These are phyloP conservation scores for Epichloe hybrida DNA, from an alignment of 2,329 filamentous ascomycete genomes.

Conservation along the genomic window DNA sequence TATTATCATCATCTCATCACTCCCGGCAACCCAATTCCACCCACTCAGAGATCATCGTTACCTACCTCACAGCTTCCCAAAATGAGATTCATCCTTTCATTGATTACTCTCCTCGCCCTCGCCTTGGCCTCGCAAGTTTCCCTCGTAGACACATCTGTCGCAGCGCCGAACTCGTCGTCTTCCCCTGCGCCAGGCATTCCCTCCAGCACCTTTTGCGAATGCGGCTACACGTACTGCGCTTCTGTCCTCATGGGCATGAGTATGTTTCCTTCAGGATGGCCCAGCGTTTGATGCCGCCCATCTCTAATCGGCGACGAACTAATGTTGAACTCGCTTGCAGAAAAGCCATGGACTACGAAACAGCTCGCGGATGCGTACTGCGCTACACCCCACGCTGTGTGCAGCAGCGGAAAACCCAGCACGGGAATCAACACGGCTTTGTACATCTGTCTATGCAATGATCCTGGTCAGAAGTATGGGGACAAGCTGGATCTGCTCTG, in stretches of 20 bases:
- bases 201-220: conserved; percentile 25
- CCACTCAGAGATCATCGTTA: neutral
- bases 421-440: conserved; percentile 20
- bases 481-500: conserved; percentile 24
- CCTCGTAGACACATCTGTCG: neutral
- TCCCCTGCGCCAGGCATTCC: conserved; percentile 6
- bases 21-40: neutral
- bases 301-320: too few relatives aligned
- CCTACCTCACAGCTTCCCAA: neutral
- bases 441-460: conserved; percentile 26
- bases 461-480: conserved; percentile 19
- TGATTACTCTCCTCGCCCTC: conserved; percentile 9
- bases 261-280: conserved; percentile 8
- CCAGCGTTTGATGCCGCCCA: too few relatives aligned
- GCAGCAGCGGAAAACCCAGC: conserved; percentile 16
- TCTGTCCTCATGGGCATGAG: conserved; percentile 24
- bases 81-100: conserved; percentile 15
- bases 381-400: conserved; percentile 22
- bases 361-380: conserved; percentile 24
- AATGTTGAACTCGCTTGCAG: conserved; percentile 8
- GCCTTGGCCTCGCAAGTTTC: conserved; percentile 10
- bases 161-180: conserved; percentile 1
- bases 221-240: conserved; percentile 29
- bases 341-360: conserved; percentile 19
- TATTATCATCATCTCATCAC: neutral